Conservation (phyloP, 805 yeast genomes). For the Priceomyces haplophilus region DNA sequence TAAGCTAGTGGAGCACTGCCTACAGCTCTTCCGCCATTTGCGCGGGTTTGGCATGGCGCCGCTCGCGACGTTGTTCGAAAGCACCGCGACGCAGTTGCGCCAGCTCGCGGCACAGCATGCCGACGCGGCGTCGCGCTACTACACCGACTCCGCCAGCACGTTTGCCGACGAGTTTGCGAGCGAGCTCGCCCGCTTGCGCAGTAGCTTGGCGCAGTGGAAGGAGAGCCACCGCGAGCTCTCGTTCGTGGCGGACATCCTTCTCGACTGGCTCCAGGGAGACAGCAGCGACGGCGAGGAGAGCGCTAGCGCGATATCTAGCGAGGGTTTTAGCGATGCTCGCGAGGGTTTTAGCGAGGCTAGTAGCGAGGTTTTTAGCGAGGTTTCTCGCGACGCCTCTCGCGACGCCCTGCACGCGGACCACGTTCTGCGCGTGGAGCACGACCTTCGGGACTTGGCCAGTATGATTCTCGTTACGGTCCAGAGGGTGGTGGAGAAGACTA, state of each 20-base stretch:
- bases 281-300: too few relatives aligned
- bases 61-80: background rate
- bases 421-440: conserved; percentile 30
- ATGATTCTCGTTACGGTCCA: conserved; percentile 70
- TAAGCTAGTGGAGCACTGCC: conserved; percentile 33
- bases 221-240: conserved; percentile 22
- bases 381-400: too few relatives aligned
- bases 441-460: conserved; percentile 51
- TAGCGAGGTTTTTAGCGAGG: too few relatives aligned
- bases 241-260: conserved; percentile 49
- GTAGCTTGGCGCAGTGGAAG: conserved; percentile 31
- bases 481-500: conserved; percentile 42
- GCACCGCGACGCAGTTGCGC: background rate
- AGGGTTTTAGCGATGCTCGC: background rate
- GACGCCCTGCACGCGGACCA: too few relatives aligned
- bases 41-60: background rate
- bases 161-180: conserved; percentile 12
- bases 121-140: background rate
- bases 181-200: background rate
- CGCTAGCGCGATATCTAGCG: background rate
- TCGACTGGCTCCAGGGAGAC: conserved; percentile 41
- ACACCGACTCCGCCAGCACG: conserved; percentile 9
- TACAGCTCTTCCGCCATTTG: conserved; percentile 6
- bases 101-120: background rate
- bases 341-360: too few relatives aligned